Percentiles rank a stretch among this genome's conserved stretches.
Conservation (phyloP, 2,329 filamentous ascomycete species). For the Aaosphaeria pasadenensis region DNA sequence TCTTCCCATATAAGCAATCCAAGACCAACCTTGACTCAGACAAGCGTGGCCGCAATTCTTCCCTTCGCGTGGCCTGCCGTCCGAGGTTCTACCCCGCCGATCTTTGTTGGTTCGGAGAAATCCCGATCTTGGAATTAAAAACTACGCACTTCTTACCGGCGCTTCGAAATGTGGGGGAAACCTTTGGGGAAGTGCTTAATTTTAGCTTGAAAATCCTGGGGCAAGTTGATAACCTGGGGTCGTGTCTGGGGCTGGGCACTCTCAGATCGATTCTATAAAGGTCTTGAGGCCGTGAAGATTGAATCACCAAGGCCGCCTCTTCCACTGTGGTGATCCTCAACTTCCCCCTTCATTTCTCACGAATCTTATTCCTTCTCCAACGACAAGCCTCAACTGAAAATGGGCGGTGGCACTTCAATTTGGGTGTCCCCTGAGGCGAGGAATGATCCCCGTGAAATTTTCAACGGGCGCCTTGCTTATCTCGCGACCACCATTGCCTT, state of each 20-base stretch:
- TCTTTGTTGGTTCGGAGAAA: background rate
- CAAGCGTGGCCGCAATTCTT: too few species aligned
- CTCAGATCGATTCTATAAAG: too few species aligned
- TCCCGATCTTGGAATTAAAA: background rate
- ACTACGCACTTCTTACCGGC: background rate
- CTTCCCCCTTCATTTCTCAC: too few species aligned
- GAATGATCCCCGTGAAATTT: conserved; percentile 37
- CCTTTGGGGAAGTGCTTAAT: background rate
- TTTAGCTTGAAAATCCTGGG: background rate
- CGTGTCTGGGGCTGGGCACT: background rate
- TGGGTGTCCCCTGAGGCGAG: conserved; percentile 39
- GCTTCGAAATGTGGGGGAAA: background rate
- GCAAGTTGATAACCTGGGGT: conserved; percentile 1
- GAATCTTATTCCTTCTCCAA: too few species aligned
- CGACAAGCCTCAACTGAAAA: conserved; percentile 6
- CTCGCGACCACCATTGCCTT: conserved; percentile 34
- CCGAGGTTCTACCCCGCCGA: too few species aligned
- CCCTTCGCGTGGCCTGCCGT: too few species aligned
- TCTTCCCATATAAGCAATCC: too few species aligned
- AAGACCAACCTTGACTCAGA: too few species aligned
- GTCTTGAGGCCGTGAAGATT: too few species aligned
- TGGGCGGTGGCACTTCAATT: conserved; percentile 40
- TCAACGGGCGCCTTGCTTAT: conserved; percentile 34
- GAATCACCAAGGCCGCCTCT: too few species aligned
- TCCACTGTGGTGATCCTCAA: too few species aligned